Conservation (phyloP, 352 stramenopile species). For the Thraustochytrium striatum region DNA sequence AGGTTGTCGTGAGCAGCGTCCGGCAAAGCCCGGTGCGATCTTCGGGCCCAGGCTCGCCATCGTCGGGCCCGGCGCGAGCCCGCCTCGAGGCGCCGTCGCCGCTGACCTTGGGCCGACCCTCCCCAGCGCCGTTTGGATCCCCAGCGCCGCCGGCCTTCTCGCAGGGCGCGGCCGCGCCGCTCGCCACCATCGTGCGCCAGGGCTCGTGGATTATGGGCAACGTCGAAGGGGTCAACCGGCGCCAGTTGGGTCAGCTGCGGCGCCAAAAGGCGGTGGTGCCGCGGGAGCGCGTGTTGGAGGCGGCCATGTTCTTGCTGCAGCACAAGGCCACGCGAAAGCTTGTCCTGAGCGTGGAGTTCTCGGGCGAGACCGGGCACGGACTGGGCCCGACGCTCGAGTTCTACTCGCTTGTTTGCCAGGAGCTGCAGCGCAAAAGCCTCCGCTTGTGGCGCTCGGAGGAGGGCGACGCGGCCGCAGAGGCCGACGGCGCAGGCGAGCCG, state of each 20-base stretch:
- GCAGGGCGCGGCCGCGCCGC: no score
- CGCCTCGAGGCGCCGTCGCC: no score
- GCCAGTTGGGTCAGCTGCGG: conserved; percentile 5
- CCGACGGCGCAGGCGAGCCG: background rate
- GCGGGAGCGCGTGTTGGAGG: conserved; percentile 7
- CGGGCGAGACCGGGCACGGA: conserved; percentile 37
- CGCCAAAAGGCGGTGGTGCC: conserved; percentile 22
- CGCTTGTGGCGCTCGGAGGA: conserved; percentile 51
- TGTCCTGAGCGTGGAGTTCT: conserved; percentile 34
- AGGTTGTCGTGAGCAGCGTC: background rate
- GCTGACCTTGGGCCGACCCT: no score
- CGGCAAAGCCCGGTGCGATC: no score
- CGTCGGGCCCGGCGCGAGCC: no score
- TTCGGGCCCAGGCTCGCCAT: no score
- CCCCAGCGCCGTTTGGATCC: no score
- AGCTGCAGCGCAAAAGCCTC: conserved; percentile 49
- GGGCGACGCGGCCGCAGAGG: background rate
- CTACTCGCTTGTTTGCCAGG: conserved; percentile 55
- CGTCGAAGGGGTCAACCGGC: background rate
- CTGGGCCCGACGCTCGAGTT: conserved; percentile 58
- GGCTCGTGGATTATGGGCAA: background rate
- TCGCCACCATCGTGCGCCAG: no score
- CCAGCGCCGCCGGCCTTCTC: no score
- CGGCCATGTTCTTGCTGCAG: conserved; percentile 16
- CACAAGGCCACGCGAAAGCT: background rate